Percentiles rank a stretch among this genome's conserved stretches.
These are phyloP conservation scores for Clonostachys solani DNA, from an alignment of 2,329 filamentous ascomycete species.

Conservation along the genomic window DNA sequence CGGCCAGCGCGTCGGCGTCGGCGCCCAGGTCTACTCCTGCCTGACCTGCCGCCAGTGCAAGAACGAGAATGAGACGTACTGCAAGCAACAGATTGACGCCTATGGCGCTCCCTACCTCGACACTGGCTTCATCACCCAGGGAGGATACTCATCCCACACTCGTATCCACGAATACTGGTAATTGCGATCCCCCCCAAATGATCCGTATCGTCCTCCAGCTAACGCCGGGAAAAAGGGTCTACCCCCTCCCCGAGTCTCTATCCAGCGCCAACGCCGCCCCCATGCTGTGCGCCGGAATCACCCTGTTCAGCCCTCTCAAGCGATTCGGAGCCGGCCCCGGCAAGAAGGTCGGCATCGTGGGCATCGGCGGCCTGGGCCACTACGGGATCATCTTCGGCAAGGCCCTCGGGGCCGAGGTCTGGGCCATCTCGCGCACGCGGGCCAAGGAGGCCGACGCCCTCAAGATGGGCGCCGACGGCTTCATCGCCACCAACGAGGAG, in stretches of 20 bases:
- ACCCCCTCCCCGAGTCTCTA: slow-evolving; percentile 73
- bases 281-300: slow-evolving; percentile 83
- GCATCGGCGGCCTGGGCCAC: slow-evolving; percentile 69
- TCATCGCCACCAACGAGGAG: slow-evolving; percentile 52
- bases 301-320: slow-evolving; percentile 73
- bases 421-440: slow-evolving; percentile 56
- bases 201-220: neutral
- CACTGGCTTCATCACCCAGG: slow-evolving; percentile 51
- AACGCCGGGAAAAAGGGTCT: slow-evolving; percentile 29
- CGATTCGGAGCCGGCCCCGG: slow-evolving; percentile 72
- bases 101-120: slow-evolving; percentile 47
- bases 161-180: slow-evolving; percentile 37
- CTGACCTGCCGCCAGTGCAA: slow-evolving; percentile 33
- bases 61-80: slow-evolving; percentile 35
- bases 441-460: slow-evolving; percentile 55
- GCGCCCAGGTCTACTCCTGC: slow-evolving; percentile 54
- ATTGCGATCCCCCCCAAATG: neutral
- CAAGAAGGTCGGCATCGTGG: slow-evolving; percentile 74
- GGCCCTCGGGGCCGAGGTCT: slow-evolving; percentile 59
- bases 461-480: slow-evolving; percentile 57
- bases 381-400: slow-evolving; percentile 68
- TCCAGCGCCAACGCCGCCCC: slow-evolving; percentile 61
- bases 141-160: slow-evolving; percentile 40
- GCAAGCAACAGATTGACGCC: slow-evolving; percentile 33
- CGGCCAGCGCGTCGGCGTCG: slow-evolving; percentile 55